Conservation (phyloP, 768 basidiomycete species). For the Auriscalpium vulgare region DNA sequence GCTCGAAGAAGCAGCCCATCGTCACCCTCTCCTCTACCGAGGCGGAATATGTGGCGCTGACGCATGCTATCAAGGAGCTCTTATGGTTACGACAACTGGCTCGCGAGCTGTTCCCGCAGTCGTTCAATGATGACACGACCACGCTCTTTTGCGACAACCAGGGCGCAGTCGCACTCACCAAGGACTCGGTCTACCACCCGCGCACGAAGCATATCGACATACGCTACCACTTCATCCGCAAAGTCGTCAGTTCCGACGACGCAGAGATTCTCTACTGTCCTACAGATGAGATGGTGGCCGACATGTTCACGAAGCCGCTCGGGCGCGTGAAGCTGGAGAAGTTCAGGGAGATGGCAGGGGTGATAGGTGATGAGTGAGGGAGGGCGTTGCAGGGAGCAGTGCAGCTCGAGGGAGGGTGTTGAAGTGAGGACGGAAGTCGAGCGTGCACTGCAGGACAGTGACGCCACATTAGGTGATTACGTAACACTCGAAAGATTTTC, state of each 20-base stretch:
- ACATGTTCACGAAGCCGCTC: conserved; percentile 7
- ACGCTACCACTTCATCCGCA: conserved; percentile 26
- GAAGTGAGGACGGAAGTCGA: no score
- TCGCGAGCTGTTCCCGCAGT: not conserved
- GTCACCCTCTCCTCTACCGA: not conserved
- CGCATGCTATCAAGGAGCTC: not conserved
- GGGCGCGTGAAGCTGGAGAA: not conserved
- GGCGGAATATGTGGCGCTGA: not conserved
- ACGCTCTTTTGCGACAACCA: conserved; percentile 29
- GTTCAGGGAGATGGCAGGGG: not conserved
- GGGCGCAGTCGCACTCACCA: conserved; percentile 24
- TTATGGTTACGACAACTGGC: not conserved
- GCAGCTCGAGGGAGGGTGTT: no score
- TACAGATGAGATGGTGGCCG: conserved; percentile 12
- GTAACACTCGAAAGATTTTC: no score
- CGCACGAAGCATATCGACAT: conserved; percentile 32
- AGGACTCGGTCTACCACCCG: conserved; percentile 22
- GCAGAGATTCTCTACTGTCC: conserved; percentile 14
- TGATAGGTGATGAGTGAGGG: not conserved
- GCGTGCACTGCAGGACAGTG: no score
- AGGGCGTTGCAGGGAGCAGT: not conserved
- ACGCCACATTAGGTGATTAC: no score
- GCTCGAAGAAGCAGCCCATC: not conserved
- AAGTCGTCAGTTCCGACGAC: conserved; percentile 14
- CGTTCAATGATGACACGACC: not conserved